A percentile compares a stretch with the other conserved stretches of the same genome.
phyloP scores from a whole-genome alignment of 805 yeast genomes.

The Nematodospora valgi region DNA sequence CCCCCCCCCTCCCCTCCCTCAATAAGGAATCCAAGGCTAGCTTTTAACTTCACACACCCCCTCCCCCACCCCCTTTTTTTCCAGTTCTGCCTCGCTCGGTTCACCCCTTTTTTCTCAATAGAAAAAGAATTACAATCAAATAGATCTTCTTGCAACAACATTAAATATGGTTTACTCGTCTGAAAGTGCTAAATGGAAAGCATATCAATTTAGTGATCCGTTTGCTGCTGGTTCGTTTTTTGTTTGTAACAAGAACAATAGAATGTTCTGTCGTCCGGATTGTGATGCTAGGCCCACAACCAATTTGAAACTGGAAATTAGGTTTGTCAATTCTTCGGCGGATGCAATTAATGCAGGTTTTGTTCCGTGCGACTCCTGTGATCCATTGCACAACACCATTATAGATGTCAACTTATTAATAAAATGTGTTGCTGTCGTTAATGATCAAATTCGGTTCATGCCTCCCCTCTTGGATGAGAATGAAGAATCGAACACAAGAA shows the following conservation, averaged over 20 bases:
- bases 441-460: constrained; percentile 55
- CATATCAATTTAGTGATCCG: constrained; percentile 64
- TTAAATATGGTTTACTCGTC: constrained; percentile 36
- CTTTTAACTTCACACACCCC: too few relatives aligned
- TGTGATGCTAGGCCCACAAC: constrained; percentile 51
- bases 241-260: constrained; percentile 44
- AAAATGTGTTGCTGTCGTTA: constrained; percentile 52
- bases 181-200: constrained; percentile 53
- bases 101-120: too few relatives aligned
- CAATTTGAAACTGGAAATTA: constrained; percentile 43
- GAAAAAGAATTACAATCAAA: not conserved
- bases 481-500: constrained; percentile 33
- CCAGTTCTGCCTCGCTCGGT: too few relatives aligned
- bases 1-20: too few relatives aligned
- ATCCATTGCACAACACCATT: constrained; percentile 45
- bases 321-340: constrained; percentile 37
- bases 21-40: too few relatives aligned
- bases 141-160: not conserved
- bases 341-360: constrained; percentile 47
- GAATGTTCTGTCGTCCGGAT: constrained; percentile 62
- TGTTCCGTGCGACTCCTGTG: constrained; percentile 52
- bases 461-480: constrained; percentile 49
- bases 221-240: constrained; percentile 58
- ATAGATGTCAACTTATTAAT: constrained; percentile 45
- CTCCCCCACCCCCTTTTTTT: too few relatives aligned